Evolutionary conservation across 1,139 yeast species (phyloP), one percentile per base, ranked within the genome.

Genomic region (Wickerhamomyces sp.): DNA sequence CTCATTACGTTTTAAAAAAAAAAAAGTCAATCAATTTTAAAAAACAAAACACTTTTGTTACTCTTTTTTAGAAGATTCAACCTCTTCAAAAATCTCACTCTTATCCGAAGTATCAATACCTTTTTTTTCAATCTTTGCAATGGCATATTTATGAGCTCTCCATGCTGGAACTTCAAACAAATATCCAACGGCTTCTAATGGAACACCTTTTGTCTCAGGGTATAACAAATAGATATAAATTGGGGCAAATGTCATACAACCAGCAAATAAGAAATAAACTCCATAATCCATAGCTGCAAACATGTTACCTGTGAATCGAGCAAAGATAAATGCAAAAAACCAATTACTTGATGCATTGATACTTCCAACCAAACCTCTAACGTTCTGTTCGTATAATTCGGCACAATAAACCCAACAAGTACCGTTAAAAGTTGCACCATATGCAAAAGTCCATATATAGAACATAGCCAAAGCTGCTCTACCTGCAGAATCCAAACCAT

Each of bases 281-380:
- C 71, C 72, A 44, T 63, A 69, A 2, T 62, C 60, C 58, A 68
- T 66, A 4, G 58, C 50, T 14, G 55, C 52, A 25, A 69, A 59
- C 55, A 71, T 70, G 37, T 67, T 55, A 17, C 70, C 66, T 4
- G 72, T 62, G 44, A 61, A 66, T 35, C 72, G 54, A 4, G 73
- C 72, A 61, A 68, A 64, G 32, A 69, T 60, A 45, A 70, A 70
- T 2, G 72, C 72, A 66, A 72, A 67, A 40, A 68, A 62, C 75
- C 75, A 70, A 38, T 68, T 66, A 24, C 66, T 57, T 6, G 70
- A 57, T 1, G 73, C 67, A 41, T 67, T 68, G 29, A 68, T 54
- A n/a, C 71, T 63, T 43, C 66, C 68, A 5, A 68, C 62, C 12
- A 66, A 59, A 11, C 64, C 62, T 44, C 73, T 54, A 25, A 68